Conservation (phyloP, 1,284 basidiomycete species). For the Kwoniella shivajii region DNA sequence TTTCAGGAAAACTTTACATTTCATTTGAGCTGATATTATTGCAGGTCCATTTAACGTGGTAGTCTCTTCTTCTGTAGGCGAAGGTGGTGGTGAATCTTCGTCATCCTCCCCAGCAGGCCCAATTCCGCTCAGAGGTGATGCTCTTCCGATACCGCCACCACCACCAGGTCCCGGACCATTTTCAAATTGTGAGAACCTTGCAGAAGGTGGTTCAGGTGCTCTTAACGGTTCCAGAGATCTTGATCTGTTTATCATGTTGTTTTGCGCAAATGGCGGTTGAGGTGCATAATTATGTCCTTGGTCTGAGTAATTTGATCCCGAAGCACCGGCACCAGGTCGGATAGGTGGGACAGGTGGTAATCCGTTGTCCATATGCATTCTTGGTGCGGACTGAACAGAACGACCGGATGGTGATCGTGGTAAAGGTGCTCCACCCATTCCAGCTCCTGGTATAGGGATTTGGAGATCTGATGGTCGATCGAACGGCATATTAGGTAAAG, state of each 20-base stretch:
- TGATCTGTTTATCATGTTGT: constrained; percentile 23
- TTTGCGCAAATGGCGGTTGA: constrained; percentile 6
- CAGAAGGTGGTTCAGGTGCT: constrained; percentile 37
- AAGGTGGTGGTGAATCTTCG: constrained; percentile 74
- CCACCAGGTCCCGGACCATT: constrained; percentile 5
- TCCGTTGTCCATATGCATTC: constrained; percentile 18
- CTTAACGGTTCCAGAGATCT: constrained; percentile 42
- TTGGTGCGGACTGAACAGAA: constrained; percentile 34
- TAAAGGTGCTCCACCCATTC: constrained; percentile 18
- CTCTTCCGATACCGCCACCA: constrained; percentile 41
- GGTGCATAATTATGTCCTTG: constrained; percentile 15
- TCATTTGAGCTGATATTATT: constrained; percentile 86
- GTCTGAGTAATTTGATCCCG: constrained; percentile 37
- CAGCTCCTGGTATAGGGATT: not conserved
- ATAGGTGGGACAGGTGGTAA: constrained; percentile 35
- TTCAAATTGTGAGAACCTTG: constrained; percentile 32
- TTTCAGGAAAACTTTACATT: constrained; percentile 96
- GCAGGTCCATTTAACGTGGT: constrained; percentile 65
- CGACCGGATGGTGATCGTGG: constrained; percentile 39
- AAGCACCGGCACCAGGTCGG: constrained; percentile 25
- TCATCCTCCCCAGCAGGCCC: constrained; percentile 51
- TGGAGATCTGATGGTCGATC: constrained; percentile 2
- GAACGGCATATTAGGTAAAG: constrained; percentile 12
- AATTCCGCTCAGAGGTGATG: constrained; percentile 8
- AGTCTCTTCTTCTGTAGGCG: constrained; percentile 65